Conservation (phyloP, 1,284 basidiomycete genomes). For the Boletus hoseneyae region DNA sequence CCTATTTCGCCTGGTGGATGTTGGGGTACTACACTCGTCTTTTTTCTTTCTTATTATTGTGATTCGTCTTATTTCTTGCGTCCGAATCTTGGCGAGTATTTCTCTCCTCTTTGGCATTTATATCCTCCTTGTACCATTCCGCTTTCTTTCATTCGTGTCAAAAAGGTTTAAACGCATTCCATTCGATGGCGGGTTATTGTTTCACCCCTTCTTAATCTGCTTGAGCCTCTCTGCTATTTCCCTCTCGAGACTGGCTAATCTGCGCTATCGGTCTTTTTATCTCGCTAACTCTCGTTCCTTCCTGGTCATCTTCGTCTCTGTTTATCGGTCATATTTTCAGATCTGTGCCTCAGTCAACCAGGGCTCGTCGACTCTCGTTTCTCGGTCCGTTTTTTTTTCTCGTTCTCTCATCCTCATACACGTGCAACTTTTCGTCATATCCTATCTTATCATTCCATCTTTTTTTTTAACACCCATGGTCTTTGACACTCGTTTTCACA, state of each 20-base stretch:
- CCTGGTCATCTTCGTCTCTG: slow-evolving; percentile 7
- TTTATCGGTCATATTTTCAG: slow-evolving; percentile 22
- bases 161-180: slow-evolving; percentile 12
- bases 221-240: background rate
- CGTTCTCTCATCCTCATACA: background rate
- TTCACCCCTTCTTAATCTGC: slow-evolving; percentile 1
- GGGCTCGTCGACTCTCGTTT: background rate
- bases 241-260: slow-evolving; percentile 5
- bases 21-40: slow-evolving; percentile 6
- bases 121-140: slow-evolving; percentile 17
- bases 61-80: slow-evolving; percentile 13
- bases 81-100: slow-evolving; percentile 12
- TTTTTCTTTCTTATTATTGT: slow-evolving; percentile 3
- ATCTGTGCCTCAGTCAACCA: background rate
- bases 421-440: slow-evolving; percentile 1
- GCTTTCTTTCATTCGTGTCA: slow-evolving; percentile 4
- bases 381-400: background rate
- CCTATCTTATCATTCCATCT: background rate
- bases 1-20: slow-evolving; percentile 8
- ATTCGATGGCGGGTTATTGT: slow-evolving; percentile 10
- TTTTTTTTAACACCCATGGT: no score
- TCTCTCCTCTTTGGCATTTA: slow-evolving; percentile 8
- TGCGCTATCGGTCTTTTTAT: background rate
- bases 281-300: slow-evolving; percentile 14
- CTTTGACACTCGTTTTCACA: slow-evolving; percentile 1